These are phyloP conservation scores for Strobilomyces dryophilus DNA, from an alignment of 768 basidiomycete species.

Conservation along the genomic window DNA sequence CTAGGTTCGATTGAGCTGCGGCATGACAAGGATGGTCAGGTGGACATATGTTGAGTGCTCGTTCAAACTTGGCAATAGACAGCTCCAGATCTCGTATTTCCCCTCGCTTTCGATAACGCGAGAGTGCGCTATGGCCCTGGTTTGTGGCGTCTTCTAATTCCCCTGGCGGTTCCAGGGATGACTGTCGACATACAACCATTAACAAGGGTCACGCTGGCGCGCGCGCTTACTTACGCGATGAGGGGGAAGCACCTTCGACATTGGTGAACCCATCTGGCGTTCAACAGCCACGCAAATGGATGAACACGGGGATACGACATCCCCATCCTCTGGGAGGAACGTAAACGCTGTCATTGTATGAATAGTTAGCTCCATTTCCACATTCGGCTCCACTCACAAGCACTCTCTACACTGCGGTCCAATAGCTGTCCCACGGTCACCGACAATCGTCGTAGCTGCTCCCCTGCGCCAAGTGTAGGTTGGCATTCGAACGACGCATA, in stretches of 20 bases:
- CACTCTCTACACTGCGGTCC: neutral
- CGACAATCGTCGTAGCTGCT: no score
- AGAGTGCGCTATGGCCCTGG: neutral
- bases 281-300: neutral
- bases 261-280: neutral
- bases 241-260: neutral
- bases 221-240: neutral
- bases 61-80: neutral
- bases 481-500: neutral
- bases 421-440: neutral
- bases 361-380: neutral
- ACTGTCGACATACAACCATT: neutral
- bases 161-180: neutral
- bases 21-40: neutral
- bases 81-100: neutral
- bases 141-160: neutral
- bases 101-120: neutral
- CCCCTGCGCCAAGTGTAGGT: no score
- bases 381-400: neutral
- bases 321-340: neutral
- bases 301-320: neutral
- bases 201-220: neutral
- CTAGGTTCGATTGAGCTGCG: neutral
- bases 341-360: neutral
- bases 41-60: neutral